Percentiles rank a stretch among this genome's conserved stretches.
These are phyloP conservation scores for Roridomyces roridus DNA, from an alignment of 768 basidiomycete genomes.

Conservation along the genomic window DNA sequence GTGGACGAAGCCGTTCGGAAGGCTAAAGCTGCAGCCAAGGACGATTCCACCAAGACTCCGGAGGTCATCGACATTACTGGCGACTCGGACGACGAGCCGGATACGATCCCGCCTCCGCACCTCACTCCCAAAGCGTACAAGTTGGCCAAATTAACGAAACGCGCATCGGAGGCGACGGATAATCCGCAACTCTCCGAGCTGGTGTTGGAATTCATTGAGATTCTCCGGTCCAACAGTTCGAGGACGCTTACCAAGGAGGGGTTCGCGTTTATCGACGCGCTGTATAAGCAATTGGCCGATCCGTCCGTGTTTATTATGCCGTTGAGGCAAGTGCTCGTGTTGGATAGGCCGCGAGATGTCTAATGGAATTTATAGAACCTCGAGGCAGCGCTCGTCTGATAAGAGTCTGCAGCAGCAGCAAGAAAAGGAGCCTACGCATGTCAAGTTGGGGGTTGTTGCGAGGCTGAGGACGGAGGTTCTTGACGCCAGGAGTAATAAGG, in stretches of 20 bases:
- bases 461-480: constrained; percentile 61
- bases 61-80: constrained; percentile 57
- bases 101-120: constrained; percentile 35
- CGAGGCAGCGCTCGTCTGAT: constrained; percentile 46
- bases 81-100: constrained; percentile 42
- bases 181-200: constrained; percentile 59
- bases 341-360: neutral
- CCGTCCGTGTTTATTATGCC: constrained; percentile 66
- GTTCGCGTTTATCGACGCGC: constrained; percentile 69
- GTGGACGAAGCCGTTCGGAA: constrained; percentile 44
- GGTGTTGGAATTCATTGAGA: constrained; percentile 65
- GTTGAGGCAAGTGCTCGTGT: constrained; percentile 50
- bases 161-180: constrained; percentile 53
- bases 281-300: constrained; percentile 75
- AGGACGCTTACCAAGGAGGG: constrained; percentile 46
- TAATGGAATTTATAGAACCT: constrained; percentile 30
- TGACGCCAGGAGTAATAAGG: constrained; percentile 55
- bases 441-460: constrained; percentile 66
- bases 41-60: constrained; percentile 25
- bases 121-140: constrained; percentile 57
- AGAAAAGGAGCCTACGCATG: constrained; percentile 53
- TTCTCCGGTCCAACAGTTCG: constrained; percentile 70
- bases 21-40: constrained; percentile 37
- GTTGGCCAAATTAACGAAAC: constrained; percentile 53
- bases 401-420: constrained; percentile 42